A percentile compares a stretch with the other conserved stretches of the same genome.
Conservation (phyloP, 352 stramenopile genomes). For the Sclerospora graminicola region DNA sequence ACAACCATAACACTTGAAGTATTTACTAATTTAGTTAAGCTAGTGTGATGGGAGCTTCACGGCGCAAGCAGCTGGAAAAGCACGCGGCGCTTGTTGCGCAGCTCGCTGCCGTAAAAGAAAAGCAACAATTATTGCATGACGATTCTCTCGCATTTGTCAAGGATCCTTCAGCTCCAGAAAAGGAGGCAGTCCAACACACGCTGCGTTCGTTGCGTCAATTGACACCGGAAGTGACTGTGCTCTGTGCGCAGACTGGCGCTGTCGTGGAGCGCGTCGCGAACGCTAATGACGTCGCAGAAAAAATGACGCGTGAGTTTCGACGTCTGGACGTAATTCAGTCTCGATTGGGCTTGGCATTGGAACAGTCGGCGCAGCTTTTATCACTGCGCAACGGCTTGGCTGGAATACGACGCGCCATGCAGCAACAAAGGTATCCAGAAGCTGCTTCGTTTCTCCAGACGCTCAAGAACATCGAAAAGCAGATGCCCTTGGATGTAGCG, state of each 20-base stretch:
- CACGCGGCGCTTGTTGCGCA: slow-evolving; percentile 51
- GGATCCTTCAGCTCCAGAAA: slow-evolving; percentile 33
- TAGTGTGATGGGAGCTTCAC: slow-evolving; percentile 13
- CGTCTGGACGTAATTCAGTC: slow-evolving; percentile 75
- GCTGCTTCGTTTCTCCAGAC: slow-evolving; percentile 65
- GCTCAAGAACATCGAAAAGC: slow-evolving; percentile 61
- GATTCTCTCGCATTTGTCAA: slow-evolving; percentile 32
- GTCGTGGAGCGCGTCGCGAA: slow-evolving; percentile 80
- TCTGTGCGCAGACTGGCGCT: slow-evolving; percentile 65
- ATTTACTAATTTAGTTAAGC: no score
- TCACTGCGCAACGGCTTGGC: slow-evolving; percentile 69
- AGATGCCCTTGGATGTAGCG: slow-evolving; percentile 68
- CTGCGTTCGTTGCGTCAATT: slow-evolving; percentile 44
- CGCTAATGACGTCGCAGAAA: slow-evolving; percentile 82
- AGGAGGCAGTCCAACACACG: slow-evolving; percentile 33
- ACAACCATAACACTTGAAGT: no score
- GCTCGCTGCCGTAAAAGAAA: slow-evolving; percentile 32
- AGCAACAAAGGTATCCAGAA: slow-evolving; percentile 56
- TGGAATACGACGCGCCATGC: slow-evolving; percentile 65
- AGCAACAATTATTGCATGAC: slow-evolving; percentile 28
- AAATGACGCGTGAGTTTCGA: slow-evolving; percentile 82
- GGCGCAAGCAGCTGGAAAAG: slow-evolving; percentile 23
- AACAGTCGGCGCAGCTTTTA: slow-evolving; percentile 61
- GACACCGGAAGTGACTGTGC: slow-evolving; percentile 55
- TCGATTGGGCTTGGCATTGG: slow-evolving; percentile 44